A percentile compares a stretch with the other conserved stretches of the same genome.
phyloP scores from a whole-genome alignment of 1,284 basidiomycete species.

The Malassezia globosa region DNA sequence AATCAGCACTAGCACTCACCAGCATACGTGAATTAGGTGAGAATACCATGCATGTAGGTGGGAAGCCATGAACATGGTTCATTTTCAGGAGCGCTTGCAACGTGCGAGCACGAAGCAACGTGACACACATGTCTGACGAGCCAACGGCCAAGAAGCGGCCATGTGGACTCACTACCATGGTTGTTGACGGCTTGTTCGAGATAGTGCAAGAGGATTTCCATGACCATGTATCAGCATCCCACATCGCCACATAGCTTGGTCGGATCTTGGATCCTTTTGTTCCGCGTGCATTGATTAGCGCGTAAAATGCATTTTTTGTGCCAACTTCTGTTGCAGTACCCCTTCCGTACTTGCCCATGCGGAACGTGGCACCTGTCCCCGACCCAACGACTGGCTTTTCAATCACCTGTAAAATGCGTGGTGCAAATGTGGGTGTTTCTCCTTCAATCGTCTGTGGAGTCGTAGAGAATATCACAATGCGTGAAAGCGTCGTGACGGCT shows the following conservation, averaged over 20 bases:
- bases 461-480: conserved; percentile 31
- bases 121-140: conserved; percentile 73
- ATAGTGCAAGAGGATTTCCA: conserved; percentile 32
- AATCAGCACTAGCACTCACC: conserved; percentile 84
- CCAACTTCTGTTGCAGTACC: not conserved
- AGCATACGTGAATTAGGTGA: conserved; percentile 64
- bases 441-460: conserved; percentile 13
- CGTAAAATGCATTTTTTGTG: conserved; percentile 2
- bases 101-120: conserved; percentile 68
- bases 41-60: conserved; percentile 76
- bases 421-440: not conserved
- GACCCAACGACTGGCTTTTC: conserved; percentile 10
- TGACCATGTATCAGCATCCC: conserved; percentile 40
- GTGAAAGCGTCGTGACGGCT: conserved; percentile 28
- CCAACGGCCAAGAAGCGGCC: conserved; percentile 75
- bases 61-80: conserved; percentile 86
- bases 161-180: conserved; percentile 50
- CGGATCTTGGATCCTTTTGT: conserved; percentile 32
- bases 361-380: conserved; percentile 18
- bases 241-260: conserved; percentile 38
- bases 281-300: conserved; percentile 21
- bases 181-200: conserved; percentile 38
- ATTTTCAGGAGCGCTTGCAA: conserved; percentile 71
- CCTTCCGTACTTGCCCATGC: conserved; percentile 21
- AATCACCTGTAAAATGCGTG: conserved; percentile 13